These are phyloP conservation scores for Amaranthus cruentus DNA, from an alignment of 148 eudicot genomes.

Conservation along the genomic window DNA sequence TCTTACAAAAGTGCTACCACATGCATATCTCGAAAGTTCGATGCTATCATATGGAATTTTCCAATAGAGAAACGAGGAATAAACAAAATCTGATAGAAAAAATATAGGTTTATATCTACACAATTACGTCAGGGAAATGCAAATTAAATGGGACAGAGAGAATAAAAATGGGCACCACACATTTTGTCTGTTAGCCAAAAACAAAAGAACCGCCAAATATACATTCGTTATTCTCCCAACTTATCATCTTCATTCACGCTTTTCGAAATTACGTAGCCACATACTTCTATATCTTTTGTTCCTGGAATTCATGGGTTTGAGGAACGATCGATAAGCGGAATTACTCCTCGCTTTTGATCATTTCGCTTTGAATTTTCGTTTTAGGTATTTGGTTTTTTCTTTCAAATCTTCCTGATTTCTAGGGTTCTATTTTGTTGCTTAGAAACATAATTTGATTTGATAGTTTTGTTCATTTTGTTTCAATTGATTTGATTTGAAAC, in stretches of 20 bases:
- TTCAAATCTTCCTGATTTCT: neutral
- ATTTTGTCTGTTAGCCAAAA: too few species aligned
- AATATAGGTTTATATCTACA: too few species aligned
- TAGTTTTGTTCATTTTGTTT: neutral
- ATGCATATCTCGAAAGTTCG: too few species aligned
- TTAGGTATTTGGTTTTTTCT: slow-evolving; percentile 1
- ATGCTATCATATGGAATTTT: too few species aligned
- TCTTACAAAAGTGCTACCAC: too few species aligned
- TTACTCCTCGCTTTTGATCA: neutral
- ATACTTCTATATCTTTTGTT: neutral
- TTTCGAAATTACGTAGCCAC: slow-evolving; percentile 18
- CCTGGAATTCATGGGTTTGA: neutral
- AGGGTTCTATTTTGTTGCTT: neutral
- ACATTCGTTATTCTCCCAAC: too few species aligned
- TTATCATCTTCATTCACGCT: slow-evolving; percentile 17
- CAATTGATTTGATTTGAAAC: neutral
- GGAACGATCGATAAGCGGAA: neutral
- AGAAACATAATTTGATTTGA: neutral
- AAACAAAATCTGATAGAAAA: too few species aligned
- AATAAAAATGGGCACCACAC: too few species aligned
- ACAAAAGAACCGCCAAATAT: too few species aligned
- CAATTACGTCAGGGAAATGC: too few species aligned
- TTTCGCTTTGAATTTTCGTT: neutral
- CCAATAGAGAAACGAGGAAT: too few species aligned
- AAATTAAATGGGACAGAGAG: too few species aligned